Percentiles rank a stretch among this genome's conserved stretches.
These are phyloP conservation scores for Suhomyces sp. DNA, from an alignment of 805 yeast genomes.

Conservation along the genomic window DNA sequence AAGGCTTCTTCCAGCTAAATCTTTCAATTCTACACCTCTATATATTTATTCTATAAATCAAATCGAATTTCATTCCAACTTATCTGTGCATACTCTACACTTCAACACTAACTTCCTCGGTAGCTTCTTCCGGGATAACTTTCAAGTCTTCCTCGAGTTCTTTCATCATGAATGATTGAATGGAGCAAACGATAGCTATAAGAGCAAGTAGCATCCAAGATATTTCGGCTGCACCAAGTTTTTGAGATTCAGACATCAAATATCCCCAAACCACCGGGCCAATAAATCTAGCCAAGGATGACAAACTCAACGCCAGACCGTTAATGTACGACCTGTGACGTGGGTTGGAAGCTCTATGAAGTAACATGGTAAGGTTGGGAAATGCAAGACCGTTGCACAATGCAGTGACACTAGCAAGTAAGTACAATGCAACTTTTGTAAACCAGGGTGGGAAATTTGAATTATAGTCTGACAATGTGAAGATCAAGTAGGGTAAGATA, in stretches of 20 bases:
- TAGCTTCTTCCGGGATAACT: neutral
- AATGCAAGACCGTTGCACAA: conserved; percentile 46
- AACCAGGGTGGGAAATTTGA: conserved; percentile 22
- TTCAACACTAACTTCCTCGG: neutral
- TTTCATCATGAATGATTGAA: conserved; percentile 23
- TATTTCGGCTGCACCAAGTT: conserved; percentile 20
- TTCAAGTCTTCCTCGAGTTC: conserved; percentile 24
- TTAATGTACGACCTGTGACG: conserved; percentile 58
- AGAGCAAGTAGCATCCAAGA: conserved; percentile 32
- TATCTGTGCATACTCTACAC: neutral
- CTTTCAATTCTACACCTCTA: neutral
- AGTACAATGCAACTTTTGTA: conserved; percentile 24
- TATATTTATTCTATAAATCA: neutral
- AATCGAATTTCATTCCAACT: neutral
- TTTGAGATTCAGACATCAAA: conserved; percentile 30
- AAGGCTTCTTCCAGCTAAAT: conserved; percentile 8
- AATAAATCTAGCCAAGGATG: conserved; percentile 53
- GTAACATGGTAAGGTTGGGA: conserved; percentile 52
- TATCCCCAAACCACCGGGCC: conserved; percentile 60
- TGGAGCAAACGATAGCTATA: conserved; percentile 17
- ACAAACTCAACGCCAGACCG: conserved; percentile 52
- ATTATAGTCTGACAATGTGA: conserved; percentile 37
- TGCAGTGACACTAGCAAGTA: conserved; percentile 22
- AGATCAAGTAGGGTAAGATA: conserved; percentile 46
- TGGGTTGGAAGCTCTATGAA: conserved; percentile 53